Conservation (phyloP, 768 basidiomycete species). For the Tylopilus plumbeoviolaceoides region DNA sequence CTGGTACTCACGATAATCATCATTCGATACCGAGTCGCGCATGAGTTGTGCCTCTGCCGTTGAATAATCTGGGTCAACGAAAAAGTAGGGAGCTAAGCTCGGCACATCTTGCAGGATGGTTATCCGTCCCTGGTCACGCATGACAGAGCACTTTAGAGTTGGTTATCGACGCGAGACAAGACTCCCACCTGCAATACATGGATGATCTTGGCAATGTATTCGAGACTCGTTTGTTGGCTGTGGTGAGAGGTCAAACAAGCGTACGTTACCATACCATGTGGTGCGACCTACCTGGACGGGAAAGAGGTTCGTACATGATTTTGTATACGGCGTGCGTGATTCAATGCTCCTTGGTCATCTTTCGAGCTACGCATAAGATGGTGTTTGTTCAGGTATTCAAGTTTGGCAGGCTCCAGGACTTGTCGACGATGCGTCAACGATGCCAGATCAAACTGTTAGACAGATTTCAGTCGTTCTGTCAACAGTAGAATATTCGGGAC, state of each 20-base stretch:
- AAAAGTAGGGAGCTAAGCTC: slow-evolving; percentile 69
- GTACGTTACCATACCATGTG: not conserved
- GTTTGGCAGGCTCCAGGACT: slow-evolving; percentile 73
- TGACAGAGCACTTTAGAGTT: not conserved
- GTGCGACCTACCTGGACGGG: slow-evolving; percentile 47
- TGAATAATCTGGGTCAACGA: slow-evolving; percentile 59
- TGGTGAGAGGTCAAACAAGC: not conserved
- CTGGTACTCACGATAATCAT: slow-evolving; percentile 42
- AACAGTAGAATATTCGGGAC: slow-evolving; percentile 10
- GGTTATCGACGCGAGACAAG: not conserved
- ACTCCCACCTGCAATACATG: slow-evolving; percentile 50
- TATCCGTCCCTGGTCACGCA: slow-evolving; percentile 54
- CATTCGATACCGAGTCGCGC: slow-evolving; percentile 37
- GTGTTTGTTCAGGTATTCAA: slow-evolving; percentile 86
- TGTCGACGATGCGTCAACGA: slow-evolving; percentile 79
- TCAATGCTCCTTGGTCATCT: slow-evolving; percentile 45
- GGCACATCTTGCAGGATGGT: slow-evolving; percentile 71
- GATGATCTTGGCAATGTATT: slow-evolving; percentile 64
- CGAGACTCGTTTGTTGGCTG: slow-evolving; percentile 47
- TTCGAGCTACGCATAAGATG: slow-evolving; percentile 62
- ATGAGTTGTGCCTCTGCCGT: slow-evolving; percentile 54
- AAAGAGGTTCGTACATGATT: slow-evolving; percentile 51
- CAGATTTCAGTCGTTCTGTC: not conserved
- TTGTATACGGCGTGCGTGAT: slow-evolving; percentile 52
- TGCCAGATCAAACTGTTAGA: slow-evolving; percentile 65